Evolutionary conservation across 352 stramenopile genomes (phyloP), one percentile per base, ranked within the genome.

Genomic region (Phytophthora agathidicida): DNA sequence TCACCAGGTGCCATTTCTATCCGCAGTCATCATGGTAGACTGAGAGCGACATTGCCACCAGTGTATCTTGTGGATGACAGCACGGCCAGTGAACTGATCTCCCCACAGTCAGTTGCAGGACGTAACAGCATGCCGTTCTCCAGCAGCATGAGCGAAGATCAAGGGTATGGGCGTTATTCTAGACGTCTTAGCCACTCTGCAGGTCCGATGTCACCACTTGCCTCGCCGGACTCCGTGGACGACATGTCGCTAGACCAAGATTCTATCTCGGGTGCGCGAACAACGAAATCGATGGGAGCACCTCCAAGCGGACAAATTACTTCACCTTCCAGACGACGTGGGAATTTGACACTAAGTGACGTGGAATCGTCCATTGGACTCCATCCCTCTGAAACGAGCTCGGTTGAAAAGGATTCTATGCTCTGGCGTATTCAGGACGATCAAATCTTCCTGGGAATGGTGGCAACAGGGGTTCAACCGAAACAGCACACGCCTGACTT

Each of bases 371-470:
- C 82, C 0, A 58, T 68, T 7, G 76, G 73, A 7, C 39, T 82
- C 0, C 68, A 83, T 36, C 50, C 75, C 23, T 89, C 77, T 0
- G 80, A 89, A 56, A 61, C 73, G 1, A 81, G 70, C 27, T 81
- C 73, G 24, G 59, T 52, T 10, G 79, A 90, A 38, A 78, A 80
- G 42, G 80, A 90, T 44, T 80, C 75, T 8, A 60, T 87, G 31
- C 52, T 93, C 7, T 93, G 83, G 83, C 75, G 85, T n/a, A 84
- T 98, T 22, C 79, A 98, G 24, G 89, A 98, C 46, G 92, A 98
- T 53, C 94, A 99, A 75, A 98, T 99, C 43, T 99, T 99, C 66
- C 77, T 99, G 1, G 97, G 97, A 3, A 96, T 99, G 83, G 89
- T 99, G 11, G 96, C 95, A 4, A 98, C 93, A 19, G 89, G 87